phyloP scores from a whole-genome alignment of 331 rosid species.

The Arachis monticola region DNA sequence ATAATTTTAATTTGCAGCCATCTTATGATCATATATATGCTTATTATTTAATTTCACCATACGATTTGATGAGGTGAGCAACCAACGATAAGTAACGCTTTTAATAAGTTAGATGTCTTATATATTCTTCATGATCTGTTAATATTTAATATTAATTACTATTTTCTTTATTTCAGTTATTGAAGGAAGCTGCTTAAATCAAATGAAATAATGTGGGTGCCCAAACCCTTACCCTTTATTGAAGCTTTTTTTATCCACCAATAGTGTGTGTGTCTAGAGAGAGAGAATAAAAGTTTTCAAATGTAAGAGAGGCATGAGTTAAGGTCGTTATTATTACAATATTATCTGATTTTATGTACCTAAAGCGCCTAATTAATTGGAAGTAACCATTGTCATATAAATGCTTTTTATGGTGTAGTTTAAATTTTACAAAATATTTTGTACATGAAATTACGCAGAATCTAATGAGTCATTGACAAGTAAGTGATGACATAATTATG shows the following conservation, averaged over 20 bases:
- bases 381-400: too few relatives aligned
- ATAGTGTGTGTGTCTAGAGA: too few relatives aligned
- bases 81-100: neutral
- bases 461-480: neutral
- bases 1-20: too few relatives aligned
- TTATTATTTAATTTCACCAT: neutral
- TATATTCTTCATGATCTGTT: neutral
- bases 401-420: too few relatives aligned
- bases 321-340: too few relatives aligned
- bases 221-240: conserved; percentile 1
- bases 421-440: neutral
- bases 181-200: conserved; percentile 33
- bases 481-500: too few relatives aligned
- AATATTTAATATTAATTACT: neutral
- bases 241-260: neutral
- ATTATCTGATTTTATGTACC: too few relatives aligned
- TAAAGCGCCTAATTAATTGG: too few relatives aligned
- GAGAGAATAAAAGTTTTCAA: too few relatives aligned
- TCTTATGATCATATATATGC: neutral
- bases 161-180: conserved; percentile 21
- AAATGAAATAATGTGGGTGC: neutral
- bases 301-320: too few relatives aligned
- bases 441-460: neutral
- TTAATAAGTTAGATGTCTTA: neutral
- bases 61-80: neutral